Conservation (phyloP, 1,139 yeast genomes). For the Lodderomyces margitis region DNA sequence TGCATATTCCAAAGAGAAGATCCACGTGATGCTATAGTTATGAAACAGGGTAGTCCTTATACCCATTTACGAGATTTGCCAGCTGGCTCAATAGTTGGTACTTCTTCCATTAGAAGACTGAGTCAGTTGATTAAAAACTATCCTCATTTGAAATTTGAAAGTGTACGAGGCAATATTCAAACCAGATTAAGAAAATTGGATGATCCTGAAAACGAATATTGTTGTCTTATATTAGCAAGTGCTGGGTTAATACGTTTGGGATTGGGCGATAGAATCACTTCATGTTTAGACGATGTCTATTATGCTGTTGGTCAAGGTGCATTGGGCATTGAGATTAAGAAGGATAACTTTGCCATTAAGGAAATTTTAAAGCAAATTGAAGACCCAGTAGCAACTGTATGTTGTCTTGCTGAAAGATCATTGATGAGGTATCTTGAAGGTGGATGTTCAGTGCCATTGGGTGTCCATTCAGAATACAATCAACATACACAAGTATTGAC, state of each 20-base stretch:
- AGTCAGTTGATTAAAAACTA: slow-evolving; percentile 53
- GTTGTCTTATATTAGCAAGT: slow-evolving; percentile 84
- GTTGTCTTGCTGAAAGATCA: slow-evolving; percentile 90
- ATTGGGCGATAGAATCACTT: slow-evolving; percentile 68
- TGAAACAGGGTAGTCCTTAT: slow-evolving; percentile 67
- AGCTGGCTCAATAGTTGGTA: slow-evolving; percentile 83
- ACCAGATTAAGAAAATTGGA: slow-evolving; percentile 81
- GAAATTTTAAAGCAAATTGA: slow-evolving; percentile 62
- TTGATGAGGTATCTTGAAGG: slow-evolving; percentile 90
- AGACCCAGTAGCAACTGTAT: slow-evolving; percentile 62
- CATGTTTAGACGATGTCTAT: slow-evolving; percentile 75
- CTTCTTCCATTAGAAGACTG: slow-evolving; percentile 89
- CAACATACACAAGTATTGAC: slow-evolving; percentile 38
- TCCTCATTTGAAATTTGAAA: slow-evolving; percentile 52
- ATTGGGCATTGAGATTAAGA: slow-evolving; percentile 83
- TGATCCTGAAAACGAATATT: slow-evolving; percentile 60
- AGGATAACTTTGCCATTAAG: slow-evolving; percentile 57
- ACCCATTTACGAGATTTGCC: slow-evolving; percentile 72
- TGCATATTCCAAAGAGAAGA: slow-evolving; percentile 83
- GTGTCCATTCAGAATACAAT: slow-evolving; percentile 68
- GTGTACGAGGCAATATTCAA: slow-evolving; percentile 84
- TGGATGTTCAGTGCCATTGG: slow-evolving; percentile 97
- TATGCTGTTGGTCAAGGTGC: slow-evolving; percentile 99
- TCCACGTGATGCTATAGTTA: slow-evolving; percentile 91
- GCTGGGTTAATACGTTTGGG: slow-evolving; percentile 85